Evolutionary conservation across 2,329 filamentous ascomycete species (phyloP).

Genomic region (Sarocladium strictum): DNA sequence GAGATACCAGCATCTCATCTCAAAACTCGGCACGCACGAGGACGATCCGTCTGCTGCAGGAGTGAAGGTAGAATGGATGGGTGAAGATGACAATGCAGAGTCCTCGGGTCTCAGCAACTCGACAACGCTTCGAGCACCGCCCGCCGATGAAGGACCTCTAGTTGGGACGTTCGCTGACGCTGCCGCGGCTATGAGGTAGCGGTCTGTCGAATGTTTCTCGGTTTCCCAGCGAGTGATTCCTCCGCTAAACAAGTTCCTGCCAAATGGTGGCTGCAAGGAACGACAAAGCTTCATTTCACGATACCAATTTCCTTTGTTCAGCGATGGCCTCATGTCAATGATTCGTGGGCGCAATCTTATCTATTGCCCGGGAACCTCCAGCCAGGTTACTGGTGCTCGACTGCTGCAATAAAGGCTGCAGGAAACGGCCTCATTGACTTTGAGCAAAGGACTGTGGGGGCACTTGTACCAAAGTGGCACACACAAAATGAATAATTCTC

Average conservation of each 20-base stretch:
- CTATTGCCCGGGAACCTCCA: background rate
- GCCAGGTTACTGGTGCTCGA: no score
- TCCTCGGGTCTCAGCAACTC: slow-evolving; percentile 30
- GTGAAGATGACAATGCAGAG: slow-evolving; percentile 44
- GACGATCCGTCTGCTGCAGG: slow-evolving; percentile 30
- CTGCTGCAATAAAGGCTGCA: background rate
- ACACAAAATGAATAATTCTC: slow-evolving; percentile 2
- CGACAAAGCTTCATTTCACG: background rate
- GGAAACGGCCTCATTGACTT: background rate
- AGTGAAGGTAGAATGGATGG: slow-evolving; percentile 50
- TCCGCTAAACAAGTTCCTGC: no score
- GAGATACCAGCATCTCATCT: slow-evolving; percentile 56
- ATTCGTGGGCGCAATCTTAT: background rate
- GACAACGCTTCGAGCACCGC: slow-evolving; percentile 15
- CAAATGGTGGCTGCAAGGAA: no score
- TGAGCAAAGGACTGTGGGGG: background rate
- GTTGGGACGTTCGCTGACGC: slow-evolving; percentile 58
- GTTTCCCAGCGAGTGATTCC: no score
- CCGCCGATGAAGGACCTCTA: slow-evolving; percentile 35
- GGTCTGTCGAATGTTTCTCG: background rate
- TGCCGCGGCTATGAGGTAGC: slow-evolving; percentile 41
- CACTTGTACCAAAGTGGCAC: slow-evolving; percentile 2
- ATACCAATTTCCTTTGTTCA: background rate
- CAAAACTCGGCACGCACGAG: slow-evolving; percentile 47
- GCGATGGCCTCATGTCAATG: background rate